A percentile compares a stretch with the other conserved stretches of the same genome.
Evolutionary conservation across 148 eudicot species (phyloP).

Genomic region (Polygonum aviculare): DNA sequence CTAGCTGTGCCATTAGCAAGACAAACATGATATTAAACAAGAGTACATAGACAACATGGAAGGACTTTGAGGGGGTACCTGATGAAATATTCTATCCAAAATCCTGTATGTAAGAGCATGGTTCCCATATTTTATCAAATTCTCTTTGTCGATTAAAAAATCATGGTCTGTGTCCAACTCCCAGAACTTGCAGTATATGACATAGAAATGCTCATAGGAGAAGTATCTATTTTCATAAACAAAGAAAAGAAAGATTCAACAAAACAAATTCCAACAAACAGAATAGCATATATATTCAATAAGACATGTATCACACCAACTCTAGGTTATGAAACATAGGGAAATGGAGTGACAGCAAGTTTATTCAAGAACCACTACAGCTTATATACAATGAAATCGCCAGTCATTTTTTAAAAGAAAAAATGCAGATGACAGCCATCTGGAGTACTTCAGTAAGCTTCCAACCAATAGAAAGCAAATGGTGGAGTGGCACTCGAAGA

Average conservation of each 20-base stretch:
- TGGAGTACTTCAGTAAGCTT: background rate
- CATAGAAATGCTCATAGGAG: slow-evolving; percentile 94
- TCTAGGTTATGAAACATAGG: background rate
- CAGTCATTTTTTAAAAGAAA: background rate
- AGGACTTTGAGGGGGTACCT: slow-evolving; percentile 34
- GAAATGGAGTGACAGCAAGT: background rate
- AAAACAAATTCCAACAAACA: background rate
- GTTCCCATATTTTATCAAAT: slow-evolving; percentile 91
- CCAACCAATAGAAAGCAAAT: background rate
- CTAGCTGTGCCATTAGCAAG: background rate
- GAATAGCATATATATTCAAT: background rate
- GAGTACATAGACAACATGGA: background rate
- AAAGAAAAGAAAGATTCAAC: slow-evolving; percentile 6
- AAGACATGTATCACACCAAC: background rate
- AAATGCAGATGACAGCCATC: background rate
- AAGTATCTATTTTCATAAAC: slow-evolving; percentile 52
- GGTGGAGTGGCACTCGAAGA: background rate
- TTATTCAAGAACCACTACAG: background rate
- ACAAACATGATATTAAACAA: background rate
- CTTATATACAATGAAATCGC: background rate
- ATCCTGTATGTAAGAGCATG: slow-evolving; percentile 95
- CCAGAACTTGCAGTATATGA: slow-evolving; percentile 96
- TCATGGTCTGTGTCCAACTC: slow-evolving; percentile 95
- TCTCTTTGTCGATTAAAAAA: slow-evolving; percentile 90
- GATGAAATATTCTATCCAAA: slow-evolving; percentile 90